Evolutionary conservation across 768 basidiomycete species (phyloP).

Genomic region (Pisolithus microcarpus): DNA sequence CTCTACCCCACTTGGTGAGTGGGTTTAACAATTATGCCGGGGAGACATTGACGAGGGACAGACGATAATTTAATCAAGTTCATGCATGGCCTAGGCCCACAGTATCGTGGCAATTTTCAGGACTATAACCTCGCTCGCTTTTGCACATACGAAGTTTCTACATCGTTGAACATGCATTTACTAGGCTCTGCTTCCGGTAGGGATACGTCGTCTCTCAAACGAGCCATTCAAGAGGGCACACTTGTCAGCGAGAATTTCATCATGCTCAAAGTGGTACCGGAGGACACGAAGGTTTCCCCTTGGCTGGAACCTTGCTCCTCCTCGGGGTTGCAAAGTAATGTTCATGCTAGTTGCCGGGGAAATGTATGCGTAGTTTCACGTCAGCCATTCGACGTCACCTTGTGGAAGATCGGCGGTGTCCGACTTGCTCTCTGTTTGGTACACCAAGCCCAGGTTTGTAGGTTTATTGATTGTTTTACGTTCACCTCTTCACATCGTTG

Average conservation of each 20-base stretch:
- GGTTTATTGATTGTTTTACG: not conserved
- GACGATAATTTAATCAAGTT: slow-evolving; percentile 68
- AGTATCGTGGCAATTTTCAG: slow-evolving; percentile 71
- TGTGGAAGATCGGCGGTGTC: slow-evolving; percentile 82
- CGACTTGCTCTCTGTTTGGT: slow-evolving; percentile 67
- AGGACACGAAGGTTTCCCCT: slow-evolving; percentile 9
- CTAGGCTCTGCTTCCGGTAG: slow-evolving; percentile 41
- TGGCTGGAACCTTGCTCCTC: slow-evolving; percentile 7
- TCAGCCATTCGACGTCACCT: slow-evolving; percentile 59
- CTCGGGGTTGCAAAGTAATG: not conserved
- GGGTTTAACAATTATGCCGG: not conserved
- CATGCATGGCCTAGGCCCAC: slow-evolving; percentile 75
- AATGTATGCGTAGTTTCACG: slow-evolving; percentile 57
- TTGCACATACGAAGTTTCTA: slow-evolving; percentile 79
- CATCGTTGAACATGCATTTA: slow-evolving; percentile 76
- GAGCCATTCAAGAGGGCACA: slow-evolving; percentile 36
- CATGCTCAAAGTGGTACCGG: slow-evolving; percentile 34
- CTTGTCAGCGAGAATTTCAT: slow-evolving; percentile 33
- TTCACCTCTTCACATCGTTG: not conserved
- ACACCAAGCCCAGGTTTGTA: slow-evolving; percentile 62
- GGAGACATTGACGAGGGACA: slow-evolving; percentile 23
- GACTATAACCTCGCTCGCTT: slow-evolving; percentile 63
- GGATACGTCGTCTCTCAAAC: slow-evolving; percentile 29
- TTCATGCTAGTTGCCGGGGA: slow-evolving; percentile 26
- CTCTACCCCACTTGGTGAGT: slow-evolving; percentile 48